Conservation (phyloP, 129 eudicot species). For the Tanacetum coccineum region DNA sequence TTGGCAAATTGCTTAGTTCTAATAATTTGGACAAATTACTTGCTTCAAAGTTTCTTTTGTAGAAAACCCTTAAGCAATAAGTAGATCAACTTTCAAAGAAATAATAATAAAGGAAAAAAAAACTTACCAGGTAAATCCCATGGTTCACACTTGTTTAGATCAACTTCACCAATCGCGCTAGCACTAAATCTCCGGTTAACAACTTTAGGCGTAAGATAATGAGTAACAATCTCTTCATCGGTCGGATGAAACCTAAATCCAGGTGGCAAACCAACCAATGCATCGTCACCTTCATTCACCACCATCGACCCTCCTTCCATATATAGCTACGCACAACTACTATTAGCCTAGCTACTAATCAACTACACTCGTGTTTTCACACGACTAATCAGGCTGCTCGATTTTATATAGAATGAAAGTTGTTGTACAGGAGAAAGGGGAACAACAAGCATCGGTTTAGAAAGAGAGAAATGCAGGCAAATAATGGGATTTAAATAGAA, state of each 20-base stretch:
- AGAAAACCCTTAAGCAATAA: too few species aligned
- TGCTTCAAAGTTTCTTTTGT: too few species aligned
- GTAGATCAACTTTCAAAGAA: too few species aligned
- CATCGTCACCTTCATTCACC: conserved; percentile 32
- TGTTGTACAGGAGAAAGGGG: conserved; percentile 16
- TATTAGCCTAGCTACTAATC: background rate
- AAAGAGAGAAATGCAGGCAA: conserved; percentile 34
- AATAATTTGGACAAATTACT: too few species aligned
- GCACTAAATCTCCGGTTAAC: conserved; percentile 42
- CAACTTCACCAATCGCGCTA: conserved; percentile 61
- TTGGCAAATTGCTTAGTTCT: too few species aligned
- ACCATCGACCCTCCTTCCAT: conserved; percentile 37
- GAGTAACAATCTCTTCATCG: conserved; percentile 66
- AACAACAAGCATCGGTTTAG: conserved; percentile 22
- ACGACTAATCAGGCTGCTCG: background rate
- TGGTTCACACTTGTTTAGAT: conserved; percentile 74
- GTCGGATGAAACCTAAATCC: conserved; percentile 86
- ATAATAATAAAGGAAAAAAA: background rate
- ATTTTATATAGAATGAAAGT: conserved; percentile 5
- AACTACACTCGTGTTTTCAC: too few species aligned
- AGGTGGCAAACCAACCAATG: conserved; percentile 50
- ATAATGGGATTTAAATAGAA: conserved; percentile 24
- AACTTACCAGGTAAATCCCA: conserved; percentile 82
- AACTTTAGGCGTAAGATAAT: conserved; percentile 56
- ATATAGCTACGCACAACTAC: background rate